A percentile compares a stretch with the other conserved stretches of the same genome.
Evolutionary conservation across 2,329 filamentous ascomycete genomes (phyloP).

Genomic region (Pezicula rhizophila): DNA sequence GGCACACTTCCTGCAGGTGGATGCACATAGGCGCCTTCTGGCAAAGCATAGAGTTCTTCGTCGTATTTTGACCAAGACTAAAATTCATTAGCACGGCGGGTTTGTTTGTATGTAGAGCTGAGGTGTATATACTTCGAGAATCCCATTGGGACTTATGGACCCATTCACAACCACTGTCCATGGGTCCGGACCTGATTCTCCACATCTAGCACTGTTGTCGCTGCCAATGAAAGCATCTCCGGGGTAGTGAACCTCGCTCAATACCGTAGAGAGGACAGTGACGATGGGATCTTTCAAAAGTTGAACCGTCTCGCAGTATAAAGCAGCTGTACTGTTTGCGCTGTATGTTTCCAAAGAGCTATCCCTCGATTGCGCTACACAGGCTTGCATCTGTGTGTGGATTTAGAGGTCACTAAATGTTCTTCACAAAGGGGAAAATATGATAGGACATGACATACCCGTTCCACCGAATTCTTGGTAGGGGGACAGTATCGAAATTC

Average conservation of each 20-base stretch:
- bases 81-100: background rate
- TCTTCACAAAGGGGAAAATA: background rate
- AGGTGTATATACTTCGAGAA: background rate
- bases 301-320: background rate
- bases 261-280: background rate
- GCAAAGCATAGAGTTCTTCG: background rate
- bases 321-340: background rate
- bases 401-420: background rate
- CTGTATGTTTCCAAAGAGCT: background rate
- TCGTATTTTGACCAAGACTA: background rate
- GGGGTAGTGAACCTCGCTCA: background rate
- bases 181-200: background rate
- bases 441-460: background rate
- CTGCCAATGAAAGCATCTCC: background rate
- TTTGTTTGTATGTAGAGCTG: background rate
- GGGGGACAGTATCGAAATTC: background rate
- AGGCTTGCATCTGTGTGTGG: background rate
- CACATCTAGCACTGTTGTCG: background rate
- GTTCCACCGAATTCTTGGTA: background rate
- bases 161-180: background rate
- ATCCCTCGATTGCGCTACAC: background rate
- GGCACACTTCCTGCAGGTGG: background rate
- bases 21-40: background rate
- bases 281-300: background rate
- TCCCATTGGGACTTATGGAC: background rate